A percentile compares a stretch with the other conserved stretches of the same genome.
Conservation (phyloP, 2,329 filamentous ascomycete genomes). For the Gaeumannomyces tritici region DNA sequence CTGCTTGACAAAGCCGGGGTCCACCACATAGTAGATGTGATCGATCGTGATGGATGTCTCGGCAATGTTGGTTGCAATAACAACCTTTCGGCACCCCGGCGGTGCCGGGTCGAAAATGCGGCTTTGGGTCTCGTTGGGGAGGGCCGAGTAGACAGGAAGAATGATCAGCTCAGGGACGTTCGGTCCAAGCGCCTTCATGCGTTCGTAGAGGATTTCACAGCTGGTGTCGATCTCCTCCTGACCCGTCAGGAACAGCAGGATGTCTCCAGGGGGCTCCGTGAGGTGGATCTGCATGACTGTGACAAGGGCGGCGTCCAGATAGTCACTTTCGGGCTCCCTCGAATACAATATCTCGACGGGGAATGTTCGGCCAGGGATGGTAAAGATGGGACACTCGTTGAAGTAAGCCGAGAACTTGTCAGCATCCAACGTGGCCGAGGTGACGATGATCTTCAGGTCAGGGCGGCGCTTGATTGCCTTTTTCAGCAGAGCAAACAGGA, state of each 20-base stretch:
- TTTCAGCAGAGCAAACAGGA: constrained; percentile 88
- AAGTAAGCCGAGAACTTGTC: constrained; percentile 98
- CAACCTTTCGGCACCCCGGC: constrained; percentile 77
- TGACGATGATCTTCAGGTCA: constrained; percentile 92
- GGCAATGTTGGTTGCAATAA: constrained; percentile 97
- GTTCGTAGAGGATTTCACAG: constrained; percentile 84
- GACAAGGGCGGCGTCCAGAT: constrained; percentile 84
- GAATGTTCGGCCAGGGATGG: constrained; percentile 88
- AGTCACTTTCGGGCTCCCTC: constrained; percentile 89
- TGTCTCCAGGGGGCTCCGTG: constrained; percentile 85
- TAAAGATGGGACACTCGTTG: constrained; percentile 91
- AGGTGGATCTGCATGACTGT: constrained; percentile 98
- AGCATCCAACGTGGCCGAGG: constrained; percentile 89
- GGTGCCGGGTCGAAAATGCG: constrained; percentile 91
- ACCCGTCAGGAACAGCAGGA: constrained; percentile 92
- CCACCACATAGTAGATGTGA: constrained; percentile 93
- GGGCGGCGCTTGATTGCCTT: constrained; percentile 79
- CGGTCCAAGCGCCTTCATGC: constrained; percentile 91
- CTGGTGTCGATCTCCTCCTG: constrained; percentile 96
- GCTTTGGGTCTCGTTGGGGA: constrained; percentile 90
- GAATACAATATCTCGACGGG: constrained; percentile 96
- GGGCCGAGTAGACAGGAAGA: constrained; percentile 87
- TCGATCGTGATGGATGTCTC: constrained; percentile 98
- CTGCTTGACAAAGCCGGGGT: constrained; percentile 96
- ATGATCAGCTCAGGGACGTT: constrained; percentile 88